These are phyloP conservation scores for Xylaria sp. DNA, from an alignment of 2,329 filamentous ascomycete species.

Conservation along the genomic window DNA sequence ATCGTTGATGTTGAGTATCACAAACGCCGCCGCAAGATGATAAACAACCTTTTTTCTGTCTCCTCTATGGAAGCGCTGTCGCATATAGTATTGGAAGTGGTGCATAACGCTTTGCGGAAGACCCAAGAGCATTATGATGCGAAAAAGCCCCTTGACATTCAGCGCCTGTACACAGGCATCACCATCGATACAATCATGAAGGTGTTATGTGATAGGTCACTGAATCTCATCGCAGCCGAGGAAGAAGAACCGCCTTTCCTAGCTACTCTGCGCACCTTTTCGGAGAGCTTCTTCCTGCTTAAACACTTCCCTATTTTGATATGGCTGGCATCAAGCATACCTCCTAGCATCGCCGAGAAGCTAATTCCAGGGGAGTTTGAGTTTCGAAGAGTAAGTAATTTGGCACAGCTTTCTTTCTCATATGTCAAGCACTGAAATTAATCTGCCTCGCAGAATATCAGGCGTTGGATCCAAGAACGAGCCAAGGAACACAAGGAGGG, in stretches of 20 bases:
- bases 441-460: neutral
- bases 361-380: neutral
- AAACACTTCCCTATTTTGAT: slow-evolving; percentile 24
- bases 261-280: slow-evolving; percentile 21
- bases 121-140: slow-evolving; percentile 4
- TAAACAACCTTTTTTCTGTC: slow-evolving; percentile 18
- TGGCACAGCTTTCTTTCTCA: too few relatives aligned
- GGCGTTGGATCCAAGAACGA: slow-evolving; percentile 11
- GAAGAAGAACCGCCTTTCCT: slow-evolving; percentile 22
- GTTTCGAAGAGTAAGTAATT: too few relatives aligned
- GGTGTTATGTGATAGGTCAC: slow-evolving; percentile 12
- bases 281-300: slow-evolving; percentile 21
- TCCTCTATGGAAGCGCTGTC: slow-evolving; percentile 19
- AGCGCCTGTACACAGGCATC: slow-evolving; percentile 23
- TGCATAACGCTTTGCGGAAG: neutral
- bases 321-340: slow-evolving; percentile 16
- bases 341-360: slow-evolving; percentile 8
- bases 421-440: too few relatives aligned
- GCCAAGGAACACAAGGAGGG: slow-evolving; percentile 17
- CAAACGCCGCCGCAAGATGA: slow-evolving; percentile 20
- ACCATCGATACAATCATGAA: slow-evolving; percentile 26
- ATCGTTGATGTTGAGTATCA: slow-evolving; percentile 22
- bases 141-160: slow-evolving; percentile 8
- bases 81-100: slow-evolving; percentile 12
- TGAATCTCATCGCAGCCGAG: slow-evolving; percentile 15